Evolutionary conservation across 345 rosid genomes (phyloP), one percentile per base, ranked within the genome.

Genomic region (Noccaea caerulescens): DNA sequence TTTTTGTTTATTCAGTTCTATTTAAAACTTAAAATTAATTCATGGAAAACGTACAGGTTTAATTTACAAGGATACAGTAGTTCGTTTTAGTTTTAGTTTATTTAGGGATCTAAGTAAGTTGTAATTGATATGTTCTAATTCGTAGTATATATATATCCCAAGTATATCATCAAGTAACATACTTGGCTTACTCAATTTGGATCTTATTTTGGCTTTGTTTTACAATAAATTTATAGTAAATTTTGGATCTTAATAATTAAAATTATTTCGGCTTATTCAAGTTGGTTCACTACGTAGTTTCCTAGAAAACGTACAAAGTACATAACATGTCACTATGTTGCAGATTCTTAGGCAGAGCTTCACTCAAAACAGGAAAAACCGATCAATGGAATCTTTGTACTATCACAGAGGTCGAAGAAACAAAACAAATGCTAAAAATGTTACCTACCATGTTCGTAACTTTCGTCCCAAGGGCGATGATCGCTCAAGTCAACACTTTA

Each of bases 351-450:
- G 82, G 76, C 72, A 89, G 80, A 80, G 96, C 99, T 47, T 76
- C 90, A 45, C 83, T 89, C 23, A 82, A 80, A 72, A 82, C 91
- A 46, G 86, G 82, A 13, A 49, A 82, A 42, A 79, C 66, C 0
- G 74, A 75, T 71, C 43, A 85, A 8, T 91, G 95, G 96, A 77
- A 60, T 75, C 73, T 87, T 0, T 88, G 97, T 75, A 47, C 96
- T 4, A 88, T 84, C n/a, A 89, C 95, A 12, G 93, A 91, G 81
- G 97, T 94, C 0, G 99, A 94, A 78, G 99, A 94, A 75, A 91
- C 99, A n/a, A 94, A 94, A 49, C 97, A 91, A 66, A 91, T 89
- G 93, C 58, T 94, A 8, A 74, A 85, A 72, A 91, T 94, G 99
- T 77, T 94, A 39, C 97, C 95, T 1, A 78, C 84, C 71, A 49